Evolutionary conservation across 768 basidiomycete genomes (phyloP), one percentile per base, ranked within the genome.

Genomic region (Hypholoma sublateritium): DNA sequence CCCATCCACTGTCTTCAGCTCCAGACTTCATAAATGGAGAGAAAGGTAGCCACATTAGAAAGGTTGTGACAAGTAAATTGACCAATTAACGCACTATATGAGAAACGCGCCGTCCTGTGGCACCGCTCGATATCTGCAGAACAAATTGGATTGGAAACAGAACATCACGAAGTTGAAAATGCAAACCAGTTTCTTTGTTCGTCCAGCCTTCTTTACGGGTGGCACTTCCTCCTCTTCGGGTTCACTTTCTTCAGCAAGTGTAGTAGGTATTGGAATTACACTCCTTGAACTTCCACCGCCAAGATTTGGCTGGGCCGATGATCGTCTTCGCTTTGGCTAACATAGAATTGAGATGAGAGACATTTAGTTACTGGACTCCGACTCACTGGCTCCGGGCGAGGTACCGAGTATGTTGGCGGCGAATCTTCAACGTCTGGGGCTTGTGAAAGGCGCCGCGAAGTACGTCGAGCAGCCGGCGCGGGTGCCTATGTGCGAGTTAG

Each of bases 1-100:
- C 91, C 91, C 91, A 93, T 34, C 89, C 90, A 63, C 90, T 92
- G 52, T 91, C 89, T 37, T 89, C 87, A 24, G 68, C 73, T 19
- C 64, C 68, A 36, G 66, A 66, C 67, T 70, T 32, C 28, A 55
- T 2, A 43, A 42, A 19, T 32, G 17, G 45, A 22, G 21, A 28
- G 36, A 44, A 34, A 13, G 36, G 57, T 54, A 22, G 28, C 28
- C 28, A 32, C 5, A 32, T 32, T 32, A 28, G 11, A 36, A 50
- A 46, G 24, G 13, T 17, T 16, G 1, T 17, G 11, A 21, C 47
- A 34, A 28, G 22, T 47, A 24, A 22, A 28, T 4, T 25, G 12
- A 5, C 46, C 19, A 11, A 46, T 55, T 37, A 19, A 67, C 71
- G 43, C 48, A 77, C 77, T 49, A 74, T 59, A 57, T 79, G 78